Evolutionary conservation across 73 alveolate genomes (phyloP).

Genomic region (Tetrahymena malaccensis): DNA sequence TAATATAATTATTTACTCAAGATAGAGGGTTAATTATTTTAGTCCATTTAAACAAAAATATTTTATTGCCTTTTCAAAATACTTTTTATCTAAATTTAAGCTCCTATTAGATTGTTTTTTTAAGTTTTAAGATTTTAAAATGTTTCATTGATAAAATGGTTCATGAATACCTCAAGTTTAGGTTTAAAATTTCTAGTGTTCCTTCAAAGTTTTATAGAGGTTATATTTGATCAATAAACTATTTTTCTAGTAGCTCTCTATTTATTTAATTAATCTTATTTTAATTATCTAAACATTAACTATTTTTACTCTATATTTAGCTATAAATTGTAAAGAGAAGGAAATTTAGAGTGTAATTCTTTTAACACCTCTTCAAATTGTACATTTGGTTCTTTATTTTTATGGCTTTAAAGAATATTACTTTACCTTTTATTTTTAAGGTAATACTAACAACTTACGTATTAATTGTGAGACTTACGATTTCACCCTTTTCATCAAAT

Average conservation of each 20-base stretch:
- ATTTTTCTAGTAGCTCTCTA: neutral
- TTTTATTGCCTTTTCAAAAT: neutral
- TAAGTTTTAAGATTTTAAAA: neutral
- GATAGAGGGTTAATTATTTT: neutral
- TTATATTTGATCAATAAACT: neutral
- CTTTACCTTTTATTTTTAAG: no score
- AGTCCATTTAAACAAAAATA: neutral
- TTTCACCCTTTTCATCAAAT: neutral
- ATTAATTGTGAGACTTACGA: neutral
- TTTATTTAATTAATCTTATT: neutral
- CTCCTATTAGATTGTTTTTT: neutral
- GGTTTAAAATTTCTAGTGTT: neutral
- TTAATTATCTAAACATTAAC: neutral
- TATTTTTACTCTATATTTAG: neutral
- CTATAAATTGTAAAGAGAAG: neutral
- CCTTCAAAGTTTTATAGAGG: neutral
- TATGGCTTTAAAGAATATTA: neutral
- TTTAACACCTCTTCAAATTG: neutral
- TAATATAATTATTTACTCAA: neutral
- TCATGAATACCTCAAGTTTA: neutral
- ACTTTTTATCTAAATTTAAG: neutral
- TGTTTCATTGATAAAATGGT: no score
- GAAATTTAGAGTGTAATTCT: neutral
- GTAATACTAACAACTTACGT: neutral
- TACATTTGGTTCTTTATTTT: neutral